A percentile compares a stretch with the other conserved stretches of the same genome.
Conservation (phyloP, 768 basidiomycete species). For the Pleurotus giganteus region DNA sequence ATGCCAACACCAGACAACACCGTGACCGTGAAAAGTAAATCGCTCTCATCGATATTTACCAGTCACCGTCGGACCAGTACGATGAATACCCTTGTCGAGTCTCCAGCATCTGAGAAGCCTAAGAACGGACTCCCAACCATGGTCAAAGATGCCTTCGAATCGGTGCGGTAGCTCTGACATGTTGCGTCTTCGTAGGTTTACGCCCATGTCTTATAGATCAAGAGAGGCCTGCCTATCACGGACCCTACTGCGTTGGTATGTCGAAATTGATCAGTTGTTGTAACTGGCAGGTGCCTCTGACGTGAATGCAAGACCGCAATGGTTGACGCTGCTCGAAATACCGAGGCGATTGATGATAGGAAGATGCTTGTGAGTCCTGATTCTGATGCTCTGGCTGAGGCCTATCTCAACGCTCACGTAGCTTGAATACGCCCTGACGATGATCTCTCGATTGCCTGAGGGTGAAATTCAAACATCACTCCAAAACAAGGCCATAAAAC, state of each 20-base stretch:
- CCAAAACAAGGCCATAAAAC: conserved; percentile 49
- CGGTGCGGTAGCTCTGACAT: not conserved
- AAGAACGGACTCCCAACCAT: not conserved
- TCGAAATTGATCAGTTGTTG: not conserved
- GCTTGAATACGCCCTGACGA: conserved; percentile 71
- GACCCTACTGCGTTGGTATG: not conserved
- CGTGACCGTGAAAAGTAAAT: too few relatives aligned
- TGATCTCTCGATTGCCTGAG: conserved; percentile 58
- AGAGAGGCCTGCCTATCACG: conserved; percentile 1
- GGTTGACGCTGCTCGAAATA: conserved; percentile 59
- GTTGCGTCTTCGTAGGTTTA: not conserved
- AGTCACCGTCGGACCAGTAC: not conserved
- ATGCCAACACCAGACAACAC: not conserved
- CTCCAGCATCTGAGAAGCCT: not conserved
- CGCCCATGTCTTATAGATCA: not conserved
- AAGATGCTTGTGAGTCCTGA: conserved; percentile 62
- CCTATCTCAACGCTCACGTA: conserved; percentile 22
- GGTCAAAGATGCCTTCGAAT: not conserved
- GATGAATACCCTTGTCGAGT: conserved; percentile 4
- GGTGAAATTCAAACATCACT: conserved; percentile 35
- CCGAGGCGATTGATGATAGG: conserved; percentile 70
- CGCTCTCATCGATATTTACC: not conserved
- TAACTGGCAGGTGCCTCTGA: not conserved
- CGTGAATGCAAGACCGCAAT: conserved; percentile 44
- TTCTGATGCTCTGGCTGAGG: not conserved